Base-by-base conservation (phyloP, 2,329 filamentous ascomycete genomes). In the Verticillium isaacii region DNA sequence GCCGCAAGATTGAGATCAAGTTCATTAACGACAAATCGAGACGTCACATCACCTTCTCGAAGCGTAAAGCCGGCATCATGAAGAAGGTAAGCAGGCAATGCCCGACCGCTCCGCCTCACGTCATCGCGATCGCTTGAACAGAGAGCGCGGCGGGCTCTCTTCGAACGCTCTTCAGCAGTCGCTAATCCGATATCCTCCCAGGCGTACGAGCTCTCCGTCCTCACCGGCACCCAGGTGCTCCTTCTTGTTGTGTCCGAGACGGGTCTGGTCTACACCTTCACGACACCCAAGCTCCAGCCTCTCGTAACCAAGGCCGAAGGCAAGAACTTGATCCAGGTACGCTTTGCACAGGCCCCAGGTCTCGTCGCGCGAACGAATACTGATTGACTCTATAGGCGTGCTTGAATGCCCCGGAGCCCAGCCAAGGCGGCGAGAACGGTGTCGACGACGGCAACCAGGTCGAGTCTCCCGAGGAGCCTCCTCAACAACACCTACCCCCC, bases 11-110 rank as follows among this genome's bases (percentile, higher is more conserved):
- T 73, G 95, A 99, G 80, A 99, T 99, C 82, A 99, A 99, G 86
- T 99, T 99, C 82, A 99, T 99, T 78, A 94, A 93, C 79, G 95
- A 99, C 81, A 99, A 99, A 84, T 98, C 94, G 81, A 93, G 95
- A 81, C 91, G 95, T 66, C 95, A 99, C 83, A 99, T 98, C 76
- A 98, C 95, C 72, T 98, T 99, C 78, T 98, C 94, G 70, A 99
- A 99, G 88, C 92, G 95, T 77, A 99, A 99, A 84, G 95, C 95
- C 61, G 95, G 95, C 71, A 98, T 99, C 79, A 98, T 99, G 95
- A 98, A 99, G 86, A 98, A 98, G 93, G 95, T 97, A 62, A 66
- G 58, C 37, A 58, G 34, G 32, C 56, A 39, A 58, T 19, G 32
- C 25, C 55, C 45, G 9, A 3, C 12, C 34, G 14, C 17, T 19